A percentile compares a stretch with the other conserved stretches of the same genome.
Evolutionary conservation across 2,329 filamentous ascomycete genomes (phyloP).

Genomic region (Mycosphaerella arachidis): DNA sequence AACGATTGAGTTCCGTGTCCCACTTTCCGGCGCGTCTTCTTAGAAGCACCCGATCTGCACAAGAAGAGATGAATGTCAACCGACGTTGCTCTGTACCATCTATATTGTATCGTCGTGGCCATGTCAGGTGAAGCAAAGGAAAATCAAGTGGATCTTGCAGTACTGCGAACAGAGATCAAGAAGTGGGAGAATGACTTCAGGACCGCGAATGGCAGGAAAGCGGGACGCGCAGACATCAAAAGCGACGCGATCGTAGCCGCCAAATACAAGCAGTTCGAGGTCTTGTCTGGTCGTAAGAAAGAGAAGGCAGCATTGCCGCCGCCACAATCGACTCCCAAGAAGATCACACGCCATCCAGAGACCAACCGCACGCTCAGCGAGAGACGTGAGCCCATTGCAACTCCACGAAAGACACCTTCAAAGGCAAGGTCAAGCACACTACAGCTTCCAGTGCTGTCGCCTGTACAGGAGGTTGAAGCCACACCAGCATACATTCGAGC

Average conservation of each 20-base stretch:
- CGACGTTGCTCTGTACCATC: not conserved
- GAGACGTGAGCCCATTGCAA: constrained; percentile 13
- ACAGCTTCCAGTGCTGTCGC: constrained; percentile 8
- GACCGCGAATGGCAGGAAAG: constrained; percentile 58
- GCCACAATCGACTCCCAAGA: constrained; percentile 42
- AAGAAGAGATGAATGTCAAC: not conserved
- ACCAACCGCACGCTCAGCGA: constrained; percentile 14
- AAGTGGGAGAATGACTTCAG: constrained; percentile 68
- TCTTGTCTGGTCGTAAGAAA: constrained; percentile 27
- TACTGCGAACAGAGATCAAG: constrained; percentile 66
- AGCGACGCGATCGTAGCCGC: constrained; percentile 65
- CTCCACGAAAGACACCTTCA: constrained; percentile 19
- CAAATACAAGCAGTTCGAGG: not conserved
- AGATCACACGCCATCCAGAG: constrained; percentile 14
- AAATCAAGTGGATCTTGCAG: constrained; percentile 6
- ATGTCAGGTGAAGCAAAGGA: constrained; percentile 17
- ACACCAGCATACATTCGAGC: constrained; percentile 31
- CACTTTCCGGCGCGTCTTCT: not conserved
- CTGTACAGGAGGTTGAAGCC: constrained; percentile 29
- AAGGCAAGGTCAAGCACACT: constrained; percentile 9
- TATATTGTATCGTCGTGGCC: not conserved
- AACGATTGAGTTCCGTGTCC: too few relatives aligned
- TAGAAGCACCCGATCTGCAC: not conserved
- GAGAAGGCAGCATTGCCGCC: constrained; percentile 44
- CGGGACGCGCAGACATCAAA: constrained; percentile 71